phyloP scores from a whole-genome alignment of 1,284 basidiomycete genomes.

The Amylostereum chailletii region DNA sequence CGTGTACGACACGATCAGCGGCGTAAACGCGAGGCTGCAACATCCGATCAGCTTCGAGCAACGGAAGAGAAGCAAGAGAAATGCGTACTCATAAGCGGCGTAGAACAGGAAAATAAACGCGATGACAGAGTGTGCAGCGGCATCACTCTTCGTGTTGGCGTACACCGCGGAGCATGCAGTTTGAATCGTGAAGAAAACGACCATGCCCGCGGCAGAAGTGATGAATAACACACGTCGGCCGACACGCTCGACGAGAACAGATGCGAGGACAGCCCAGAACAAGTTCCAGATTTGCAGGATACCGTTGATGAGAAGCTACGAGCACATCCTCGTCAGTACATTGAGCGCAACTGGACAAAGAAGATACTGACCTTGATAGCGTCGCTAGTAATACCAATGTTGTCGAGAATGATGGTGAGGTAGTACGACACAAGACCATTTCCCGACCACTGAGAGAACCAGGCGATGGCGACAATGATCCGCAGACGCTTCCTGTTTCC shows the following conservation, averaged over 20 bases:
- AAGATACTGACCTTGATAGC: too few species aligned
- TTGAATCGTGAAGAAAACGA: constrained; percentile 61
- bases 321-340: too few species aligned
- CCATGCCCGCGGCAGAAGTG: constrained; percentile 56
- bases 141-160: constrained; percentile 29
- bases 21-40: constrained; percentile 62
- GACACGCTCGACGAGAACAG: constrained; percentile 47
- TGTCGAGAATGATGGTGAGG: constrained; percentile 60
- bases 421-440: constrained; percentile 75
- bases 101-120: constrained; percentile 75
- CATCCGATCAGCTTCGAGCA: constrained; percentile 2
- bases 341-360: too few species aligned
- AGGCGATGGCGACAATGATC: constrained; percentile 61
- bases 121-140: constrained; percentile 59
- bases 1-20: constrained; percentile 68
- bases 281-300: constrained; percentile 71
- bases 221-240: constrained; percentile 64
- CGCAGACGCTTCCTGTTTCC: constrained; percentile 64
- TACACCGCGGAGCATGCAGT: constrained; percentile 65
- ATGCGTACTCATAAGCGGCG: constrained; percentile 49
- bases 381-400: constrained; percentile 61
- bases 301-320: constrained; percentile 31
- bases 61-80: background rate
- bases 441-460: constrained; percentile 71
- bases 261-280: constrained; percentile 49